Evolutionary conservation across 2,329 filamentous ascomycete species (phyloP), one percentile per base, ranked within the genome.

Genomic region (Acrodontium crateriforme): DNA sequence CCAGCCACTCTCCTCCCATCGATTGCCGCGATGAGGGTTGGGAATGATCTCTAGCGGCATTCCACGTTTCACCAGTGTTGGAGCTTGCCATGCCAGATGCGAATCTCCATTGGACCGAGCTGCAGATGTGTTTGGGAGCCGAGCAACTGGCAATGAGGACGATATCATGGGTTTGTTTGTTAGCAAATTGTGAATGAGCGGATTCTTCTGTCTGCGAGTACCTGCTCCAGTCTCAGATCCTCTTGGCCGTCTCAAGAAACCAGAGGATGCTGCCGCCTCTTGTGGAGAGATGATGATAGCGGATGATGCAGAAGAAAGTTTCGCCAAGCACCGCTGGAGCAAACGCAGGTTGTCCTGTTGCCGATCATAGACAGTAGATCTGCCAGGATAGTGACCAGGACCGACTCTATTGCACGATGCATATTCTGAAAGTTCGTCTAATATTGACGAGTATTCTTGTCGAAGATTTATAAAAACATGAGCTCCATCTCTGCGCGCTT

Each of bases 81-180:
- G 78, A 17, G 18, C 12, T 11, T 22, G 17, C n/a, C n/a, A n/a
- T 6, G 22, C n/a, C n/a, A n/a, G n/a, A n/a, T n/a, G n/a, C n/a
- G n/a, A n/a, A n/a, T n/a, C n/a, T n/a, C n/a, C n/a, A n/a, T n/a
- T n/a, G n/a, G n/a, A n/a, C n/a, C n/a, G n/a, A 10, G 40, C 3
- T 27, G 28, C 47, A 46, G 11, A 51, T 38, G 11, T 49, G 44
- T n/a, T 53, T 44, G 10, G 49, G 17, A 83, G 67, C 26, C 80
- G 68, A 21, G 74, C 70, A 5, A 74, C 65, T 0, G 89, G 89
- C 0, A 98, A 63, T 1, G 89, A 98, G 2, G 89, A 89, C 1
- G 89, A 95, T 39, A 84, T 78, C 9, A 85, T 70, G 0, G 89
- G 87, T 46, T 93, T 91, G 56, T 98, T 89, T 2, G 89, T 98